These are phyloP conservation scores for Stylonectria norvegica DNA, from an alignment of 2,329 filamentous ascomycete genomes.

Conservation along the genomic window DNA sequence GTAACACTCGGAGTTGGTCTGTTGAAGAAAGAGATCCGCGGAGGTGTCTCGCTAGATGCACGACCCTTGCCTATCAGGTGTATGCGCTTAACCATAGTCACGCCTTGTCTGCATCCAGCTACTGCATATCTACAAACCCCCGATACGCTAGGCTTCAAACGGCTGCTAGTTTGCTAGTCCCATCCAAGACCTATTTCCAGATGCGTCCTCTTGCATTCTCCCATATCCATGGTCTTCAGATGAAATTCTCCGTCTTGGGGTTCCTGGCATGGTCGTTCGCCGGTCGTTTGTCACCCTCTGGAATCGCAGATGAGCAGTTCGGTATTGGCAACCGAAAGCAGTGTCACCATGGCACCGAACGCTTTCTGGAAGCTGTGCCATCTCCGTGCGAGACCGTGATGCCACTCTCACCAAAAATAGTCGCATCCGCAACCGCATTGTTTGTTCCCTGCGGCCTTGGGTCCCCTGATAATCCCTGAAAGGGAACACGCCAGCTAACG, in stretches of 20 bases:
- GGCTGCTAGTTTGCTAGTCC: conserved; percentile 4
- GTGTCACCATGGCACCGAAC: conserved; percentile 3
- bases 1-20: too few relatives aligned
- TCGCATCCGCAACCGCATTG: conserved; percentile 1
- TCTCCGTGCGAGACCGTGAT: conserved; percentile 6
- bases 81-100: too few relatives aligned
- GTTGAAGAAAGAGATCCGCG: too few relatives aligned
- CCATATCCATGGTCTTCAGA: conserved; percentile 14
- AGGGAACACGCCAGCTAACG: not conserved
- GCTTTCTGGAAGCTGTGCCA: conserved; percentile 4
- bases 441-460: not conserved
- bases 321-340: conserved; percentile 15
- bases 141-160: conserved; percentile 18
- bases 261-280: conserved; percentile 13
- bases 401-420: conserved; percentile 3
- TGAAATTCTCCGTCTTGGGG: conserved; percentile 3
- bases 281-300: too few relatives aligned
- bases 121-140: conserved; percentile 12
- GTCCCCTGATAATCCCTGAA: not conserved
- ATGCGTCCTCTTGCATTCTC: conserved; percentile 23
- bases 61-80: too few relatives aligned
- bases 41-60: too few relatives aligned
- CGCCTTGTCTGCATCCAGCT: too few relatives aligned
- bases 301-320: conserved; percentile 12
- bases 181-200: conserved; percentile 21